Conservation (phyloP, 1,284 basidiomycete genomes). For the Exobasidium rhododendri region DNA sequence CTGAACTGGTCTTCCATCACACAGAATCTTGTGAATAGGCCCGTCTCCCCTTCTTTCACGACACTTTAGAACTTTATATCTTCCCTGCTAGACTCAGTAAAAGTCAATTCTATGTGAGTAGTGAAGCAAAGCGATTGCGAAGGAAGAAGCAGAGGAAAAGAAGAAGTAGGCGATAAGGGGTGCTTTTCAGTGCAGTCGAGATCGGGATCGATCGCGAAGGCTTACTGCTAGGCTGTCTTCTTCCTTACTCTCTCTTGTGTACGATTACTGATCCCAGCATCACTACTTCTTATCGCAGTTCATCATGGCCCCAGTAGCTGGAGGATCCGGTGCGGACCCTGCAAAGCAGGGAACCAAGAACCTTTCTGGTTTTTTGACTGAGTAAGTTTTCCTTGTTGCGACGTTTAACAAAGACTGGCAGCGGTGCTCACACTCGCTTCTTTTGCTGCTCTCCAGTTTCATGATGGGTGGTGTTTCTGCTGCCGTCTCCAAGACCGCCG, state of each 20-base stretch:
- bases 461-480: constrained; percentile 55
- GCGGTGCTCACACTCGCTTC: too few relatives aligned
- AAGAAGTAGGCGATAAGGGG: too few relatives aligned
- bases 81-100: background rate
- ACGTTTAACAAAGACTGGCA: too few relatives aligned
- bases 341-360: constrained; percentile 11
- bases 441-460: constrained; percentile 8
- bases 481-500: constrained; percentile 55
- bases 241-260: too few relatives aligned
- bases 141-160: too few relatives aligned
- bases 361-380: constrained; percentile 6
- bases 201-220: too few relatives aligned
- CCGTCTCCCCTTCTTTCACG: background rate
- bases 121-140: too few relatives aligned
- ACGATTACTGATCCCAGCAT: too few relatives aligned
- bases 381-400: background rate
- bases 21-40: background rate
- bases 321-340: constrained; percentile 8
- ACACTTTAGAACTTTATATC: background rate
- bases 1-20: background rate
- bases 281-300: too few relatives aligned
- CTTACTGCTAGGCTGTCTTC: too few relatives aligned
- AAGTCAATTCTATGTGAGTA: too few relatives aligned
- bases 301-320: background rate
- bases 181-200: too few relatives aligned